A percentile compares a stretch with the other conserved stretches of the same genome.
phyloP scores from a whole-genome alignment of 1,139 yeast genomes.

The Pichia sp. region DNA sequence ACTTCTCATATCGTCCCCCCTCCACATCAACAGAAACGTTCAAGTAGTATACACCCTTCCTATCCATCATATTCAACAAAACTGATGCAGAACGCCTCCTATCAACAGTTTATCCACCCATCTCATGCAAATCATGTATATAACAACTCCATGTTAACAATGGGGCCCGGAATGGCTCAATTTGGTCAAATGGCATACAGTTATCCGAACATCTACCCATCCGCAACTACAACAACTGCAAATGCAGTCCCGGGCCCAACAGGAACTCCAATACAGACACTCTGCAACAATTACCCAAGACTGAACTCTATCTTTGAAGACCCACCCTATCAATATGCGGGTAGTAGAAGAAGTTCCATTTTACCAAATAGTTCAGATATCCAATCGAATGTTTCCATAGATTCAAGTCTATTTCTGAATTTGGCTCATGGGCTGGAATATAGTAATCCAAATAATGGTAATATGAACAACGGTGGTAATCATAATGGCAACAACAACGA shows the following conservation, averaged over 20 bases:
- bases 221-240: neutral
- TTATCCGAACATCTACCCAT: neutral
- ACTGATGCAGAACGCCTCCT: no score
- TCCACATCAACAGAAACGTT: conserved; percentile 12
- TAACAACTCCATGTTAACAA: neutral
- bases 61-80: no score
- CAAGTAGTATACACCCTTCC: no score
- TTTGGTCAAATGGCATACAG: neutral
- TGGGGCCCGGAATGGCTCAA: neutral
- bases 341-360: conserved; percentile 25
- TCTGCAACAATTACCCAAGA: conserved; percentile 16
- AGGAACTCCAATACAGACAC: no score
- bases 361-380: conserved; percentile 14
- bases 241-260: no score
- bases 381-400: conserved; percentile 13
- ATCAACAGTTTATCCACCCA: no score
- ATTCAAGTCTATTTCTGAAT: neutral
- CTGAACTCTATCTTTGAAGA: conserved; percentile 28
- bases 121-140: neutral
- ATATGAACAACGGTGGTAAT: neutral
- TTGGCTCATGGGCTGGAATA: neutral
- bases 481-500: neutral
- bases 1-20: conserved; percentile 19
- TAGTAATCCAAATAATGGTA: neutral
- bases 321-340: conserved; percentile 19